Evolutionary conservation across 352 stramenopile species (phyloP).

Genomic region (Phytophthora vignae): DNA sequence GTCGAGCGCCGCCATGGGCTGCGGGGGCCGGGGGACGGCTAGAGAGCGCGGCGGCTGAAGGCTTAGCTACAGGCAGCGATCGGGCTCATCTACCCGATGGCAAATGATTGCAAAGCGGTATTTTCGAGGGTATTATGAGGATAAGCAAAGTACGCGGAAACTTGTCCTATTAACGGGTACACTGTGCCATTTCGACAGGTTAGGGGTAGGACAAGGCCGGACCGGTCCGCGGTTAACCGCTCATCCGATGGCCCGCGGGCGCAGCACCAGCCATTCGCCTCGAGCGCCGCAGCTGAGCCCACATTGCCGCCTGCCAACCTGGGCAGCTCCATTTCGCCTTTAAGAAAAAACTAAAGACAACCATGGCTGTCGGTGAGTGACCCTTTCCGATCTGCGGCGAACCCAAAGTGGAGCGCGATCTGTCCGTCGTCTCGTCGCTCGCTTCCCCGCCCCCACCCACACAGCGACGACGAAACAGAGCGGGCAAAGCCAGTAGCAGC

Average conservation of each 20-base stretch:
- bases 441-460: background rate
- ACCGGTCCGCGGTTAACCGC: conserved; percentile 39
- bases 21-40: background rate
- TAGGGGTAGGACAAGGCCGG: conserved; percentile 16
- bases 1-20: conserved; percentile 30
- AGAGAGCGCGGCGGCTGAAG: background rate
- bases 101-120: conserved; percentile 1
- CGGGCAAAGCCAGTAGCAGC: conserved; percentile 29
- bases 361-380: conserved; percentile 88
- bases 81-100: background rate
- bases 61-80: background rate
- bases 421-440: conserved; percentile 21
- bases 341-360: conserved; percentile 89
- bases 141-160: background rate
- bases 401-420: conserved; percentile 13
- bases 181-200: conserved; percentile 16
- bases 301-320: conserved; percentile 23
- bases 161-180: conserved; percentile 2
- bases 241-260: conserved; percentile 37
- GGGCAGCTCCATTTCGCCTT: conserved; percentile 85
- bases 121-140: background rate
- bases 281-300: conserved; percentile 15
- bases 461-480: conserved; percentile 22
- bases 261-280: conserved; percentile 71
- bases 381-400: conserved; percentile 3